Evolutionary conservation across 805 yeast genomes (phyloP), one percentile per base, ranked within the genome.

Genomic region (Metschnikowia continentalis): DNA sequence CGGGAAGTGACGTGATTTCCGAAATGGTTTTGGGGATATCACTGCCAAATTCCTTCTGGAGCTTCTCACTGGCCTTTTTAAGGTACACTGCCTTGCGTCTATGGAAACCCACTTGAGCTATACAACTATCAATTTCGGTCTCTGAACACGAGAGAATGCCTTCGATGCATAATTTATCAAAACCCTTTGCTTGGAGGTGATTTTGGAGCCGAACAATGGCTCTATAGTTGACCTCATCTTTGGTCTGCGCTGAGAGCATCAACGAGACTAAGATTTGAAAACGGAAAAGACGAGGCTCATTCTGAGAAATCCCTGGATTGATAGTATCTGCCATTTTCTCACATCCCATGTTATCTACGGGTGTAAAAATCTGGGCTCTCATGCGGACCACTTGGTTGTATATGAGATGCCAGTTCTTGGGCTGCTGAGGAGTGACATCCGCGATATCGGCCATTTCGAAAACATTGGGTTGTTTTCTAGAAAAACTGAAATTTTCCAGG

Each of bases 301-400:
- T 47, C 6, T 44, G 40, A 32, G 61, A 68, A 6, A 77, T 48
- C 7, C 61, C 60, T 1, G 75, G 74, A 13, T 63, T 67, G 15
- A 80, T 70, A 3, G 75, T 65, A 20, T 71, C 69, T 0, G 83
- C 81, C 45, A 80, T 73, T 30, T 75, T 73, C 22, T 86, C 90
- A 65, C 96, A 90, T 5, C 97, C 97, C 79, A 88, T 82, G 0
- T 83, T 76, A 63, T 91, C 97, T 2, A 91, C 97, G 0, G 97
- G 97, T 0, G 97, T 82, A n/a, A 69, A 66, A 13, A 85, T 75
- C 46, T 75, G 73, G 3, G 75, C 58, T 52, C 97, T 74, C 94
- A 90, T 87, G 20, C 67, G 69, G 48, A 83, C 82, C 33, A 90
- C 72, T 52, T 74, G 79, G 46, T 81, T 71, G 60, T 85, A 86